phyloP scores from a whole-genome alignment of 495 filamentous ascomycete genomes.

The Geoglossum glabrum region DNA sequence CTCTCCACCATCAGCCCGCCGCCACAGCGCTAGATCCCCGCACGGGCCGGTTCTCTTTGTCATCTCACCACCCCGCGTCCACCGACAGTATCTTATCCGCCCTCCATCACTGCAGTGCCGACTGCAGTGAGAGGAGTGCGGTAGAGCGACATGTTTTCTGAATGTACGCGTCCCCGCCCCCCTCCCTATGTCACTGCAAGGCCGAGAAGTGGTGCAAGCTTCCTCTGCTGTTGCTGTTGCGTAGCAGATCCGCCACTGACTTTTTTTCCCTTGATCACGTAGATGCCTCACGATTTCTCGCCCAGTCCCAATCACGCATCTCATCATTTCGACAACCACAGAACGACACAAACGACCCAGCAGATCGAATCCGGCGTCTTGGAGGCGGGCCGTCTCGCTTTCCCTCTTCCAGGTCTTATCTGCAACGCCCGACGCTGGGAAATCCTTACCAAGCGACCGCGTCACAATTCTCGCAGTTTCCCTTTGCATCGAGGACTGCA shows the following conservation, averaged over 20 bases:
- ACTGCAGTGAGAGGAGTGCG: background rate
- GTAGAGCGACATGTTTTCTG: slow-evolving; percentile 63
- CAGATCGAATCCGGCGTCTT: slow-evolving; percentile 24
- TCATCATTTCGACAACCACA: slow-evolving; percentile 38
- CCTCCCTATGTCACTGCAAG: slow-evolving; percentile 1
- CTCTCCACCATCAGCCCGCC: too few species aligned
- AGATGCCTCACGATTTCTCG: slow-evolving; percentile 96
- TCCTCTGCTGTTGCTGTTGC: too few species aligned
- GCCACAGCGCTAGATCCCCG: too few species aligned
- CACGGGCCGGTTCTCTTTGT: background rate
- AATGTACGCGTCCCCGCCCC: slow-evolving; percentile 46
- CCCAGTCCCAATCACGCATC: slow-evolving; percentile 84
- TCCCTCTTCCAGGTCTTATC: slow-evolving; percentile 28
- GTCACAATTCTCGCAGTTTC: slow-evolving; percentile 53
- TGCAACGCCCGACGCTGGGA: slow-evolving; percentile 23
- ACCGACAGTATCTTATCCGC: slow-evolving; percentile 7
- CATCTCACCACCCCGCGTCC: slow-evolving; percentile 8
- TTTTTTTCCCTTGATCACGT: background rate
- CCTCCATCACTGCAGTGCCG: background rate
- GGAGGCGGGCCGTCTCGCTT: slow-evolving; percentile 24
- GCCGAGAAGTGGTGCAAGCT: too few species aligned
- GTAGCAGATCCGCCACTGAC: slow-evolving; percentile 1
- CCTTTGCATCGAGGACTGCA: slow-evolving; percentile 43
- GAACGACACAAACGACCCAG: slow-evolving; percentile 17
- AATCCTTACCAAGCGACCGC: slow-evolving; percentile 52